Percentiles rank a stretch among this genome's conserved stretches.
Conservation (phyloP, 2,329 filamentous ascomycete species). For the Lachnellula suecica region DNA sequence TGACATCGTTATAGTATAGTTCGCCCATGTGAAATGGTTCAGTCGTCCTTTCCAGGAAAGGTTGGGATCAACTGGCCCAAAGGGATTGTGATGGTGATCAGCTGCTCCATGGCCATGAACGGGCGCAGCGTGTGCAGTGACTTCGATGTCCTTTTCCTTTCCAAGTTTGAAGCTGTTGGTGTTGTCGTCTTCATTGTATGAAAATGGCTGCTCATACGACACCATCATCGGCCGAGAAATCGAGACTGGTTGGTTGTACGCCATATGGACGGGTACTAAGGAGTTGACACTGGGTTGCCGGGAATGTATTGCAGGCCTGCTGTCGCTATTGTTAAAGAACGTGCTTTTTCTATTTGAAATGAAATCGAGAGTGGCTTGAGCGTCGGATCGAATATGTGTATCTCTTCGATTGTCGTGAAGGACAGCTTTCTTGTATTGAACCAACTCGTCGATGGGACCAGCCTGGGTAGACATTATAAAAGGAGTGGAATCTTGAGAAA, state of each 20-base stretch:
- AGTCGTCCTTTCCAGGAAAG: slow-evolving; percentile 17
- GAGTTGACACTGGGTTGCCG: background rate
- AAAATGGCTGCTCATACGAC: too few species aligned
- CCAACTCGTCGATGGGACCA: slow-evolving; percentile 19
- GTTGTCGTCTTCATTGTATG: too few species aligned
- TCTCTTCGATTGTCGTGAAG: slow-evolving; percentile 22
- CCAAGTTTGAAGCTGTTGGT: background rate
- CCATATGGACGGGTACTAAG: background rate
- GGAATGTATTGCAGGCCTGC: slow-evolving; percentile 11
- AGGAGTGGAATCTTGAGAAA: too few species aligned
- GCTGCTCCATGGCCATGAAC: too few species aligned
- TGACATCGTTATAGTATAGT: slow-evolving; percentile 76
- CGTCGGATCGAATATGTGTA: slow-evolving; percentile 20
- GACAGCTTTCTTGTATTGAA: slow-evolving; percentile 23
- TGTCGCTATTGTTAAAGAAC: slow-evolving; percentile 13
- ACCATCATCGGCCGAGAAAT: background rate
- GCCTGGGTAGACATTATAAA: slow-evolving; percentile 18
- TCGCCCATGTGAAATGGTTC: slow-evolving; percentile 36
- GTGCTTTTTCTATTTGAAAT: background rate
- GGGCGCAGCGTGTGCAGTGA: too few species aligned
- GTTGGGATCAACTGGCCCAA: background rate
- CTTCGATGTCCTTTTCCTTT: background rate
- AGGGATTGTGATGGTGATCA: slow-evolving; percentile 3
- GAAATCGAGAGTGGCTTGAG: slow-evolving; percentile 17
- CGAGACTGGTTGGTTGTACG: background rate